Conservation (phyloP, 768 basidiomycete species). For the Podaxis sp. region DNA sequence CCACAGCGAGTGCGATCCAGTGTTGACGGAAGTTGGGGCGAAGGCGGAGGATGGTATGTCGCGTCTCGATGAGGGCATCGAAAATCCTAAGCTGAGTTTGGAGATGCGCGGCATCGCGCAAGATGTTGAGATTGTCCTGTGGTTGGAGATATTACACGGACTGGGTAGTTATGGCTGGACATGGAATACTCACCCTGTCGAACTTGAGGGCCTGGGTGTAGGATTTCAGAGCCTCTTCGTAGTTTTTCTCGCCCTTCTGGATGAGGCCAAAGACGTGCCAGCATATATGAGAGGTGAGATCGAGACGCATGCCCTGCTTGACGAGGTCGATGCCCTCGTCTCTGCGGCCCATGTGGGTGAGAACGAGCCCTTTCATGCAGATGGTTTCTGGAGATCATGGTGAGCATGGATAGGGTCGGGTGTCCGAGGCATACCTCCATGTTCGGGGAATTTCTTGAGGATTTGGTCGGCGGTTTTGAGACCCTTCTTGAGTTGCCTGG, state of each 20-base stretch:
- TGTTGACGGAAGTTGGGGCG: constrained; percentile 83
- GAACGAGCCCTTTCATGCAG: constrained; percentile 93
- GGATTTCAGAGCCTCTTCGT: constrained; percentile 90
- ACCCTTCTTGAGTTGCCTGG: constrained; percentile 84
- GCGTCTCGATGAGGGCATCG: constrained; percentile 75
- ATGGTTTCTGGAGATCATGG: constrained; percentile 67
- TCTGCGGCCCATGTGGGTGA: constrained; percentile 75
- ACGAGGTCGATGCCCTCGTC: constrained; percentile 83
- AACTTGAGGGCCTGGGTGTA: constrained; percentile 87
- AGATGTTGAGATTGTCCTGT: constrained; percentile 92
- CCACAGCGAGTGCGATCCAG: constrained; percentile 89
- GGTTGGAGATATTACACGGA: background rate
- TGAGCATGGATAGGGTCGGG: background rate
- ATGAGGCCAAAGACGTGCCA: constrained; percentile 99
- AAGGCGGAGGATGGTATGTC: constrained; percentile 73
- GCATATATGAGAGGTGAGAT: constrained; percentile 88
- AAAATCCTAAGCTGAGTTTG: constrained; percentile 86
- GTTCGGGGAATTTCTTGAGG: constrained; percentile 92
- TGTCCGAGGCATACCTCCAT: constrained; percentile 71
- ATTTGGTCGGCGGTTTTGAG: constrained; percentile 91
- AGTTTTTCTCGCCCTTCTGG: constrained; percentile 92
- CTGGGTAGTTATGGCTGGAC: constrained; percentile 1
- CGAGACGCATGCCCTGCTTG: constrained; percentile 78
- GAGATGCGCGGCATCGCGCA: constrained; percentile 86
- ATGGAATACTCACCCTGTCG: constrained; percentile 66